A percentile compares a stretch with the other conserved stretches of the same genome.
Evolutionary conservation across 257 asterid genomes (phyloP).

Genomic region (Lavandula angustifolia): DNA sequence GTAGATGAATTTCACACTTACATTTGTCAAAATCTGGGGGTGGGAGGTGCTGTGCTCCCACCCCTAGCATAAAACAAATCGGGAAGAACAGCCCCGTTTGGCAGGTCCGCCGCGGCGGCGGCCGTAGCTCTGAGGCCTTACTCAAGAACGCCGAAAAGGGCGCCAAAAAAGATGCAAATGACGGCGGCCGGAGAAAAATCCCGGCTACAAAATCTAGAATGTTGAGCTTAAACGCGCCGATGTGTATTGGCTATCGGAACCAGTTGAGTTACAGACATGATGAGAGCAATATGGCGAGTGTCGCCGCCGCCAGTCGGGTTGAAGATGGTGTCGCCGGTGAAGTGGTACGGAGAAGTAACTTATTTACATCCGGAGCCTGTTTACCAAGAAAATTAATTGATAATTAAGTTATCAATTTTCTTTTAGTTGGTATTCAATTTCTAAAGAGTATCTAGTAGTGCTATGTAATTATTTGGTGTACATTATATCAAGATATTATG

Average conservation of each 20-base stretch:
- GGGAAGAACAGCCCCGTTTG: constrained; percentile 84
- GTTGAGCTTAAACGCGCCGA: constrained; percentile 67
- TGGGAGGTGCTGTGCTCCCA: too few relatives aligned
- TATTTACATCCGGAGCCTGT: constrained; percentile 61
- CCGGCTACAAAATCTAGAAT: constrained; percentile 43
- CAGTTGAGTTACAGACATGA: constrained; percentile 63
- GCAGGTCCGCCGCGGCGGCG: constrained; percentile 63
- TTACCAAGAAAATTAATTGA: constrained; percentile 70
- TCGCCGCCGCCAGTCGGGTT: constrained; percentile 24
- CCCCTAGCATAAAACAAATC: too few relatives aligned
- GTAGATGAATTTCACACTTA: too few relatives aligned
- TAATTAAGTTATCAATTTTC: neutral
- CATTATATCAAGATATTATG: too few relatives aligned
- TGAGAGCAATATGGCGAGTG: constrained; percentile 32
- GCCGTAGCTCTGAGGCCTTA: constrained; percentile 37
- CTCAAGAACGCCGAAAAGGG: constrained; percentile 40
- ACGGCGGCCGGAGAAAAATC: constrained; percentile 43
- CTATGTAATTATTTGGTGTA: too few relatives aligned
- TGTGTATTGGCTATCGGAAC: constrained; percentile 76
- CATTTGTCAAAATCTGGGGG: too few relatives aligned
- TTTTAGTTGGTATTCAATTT: too few relatives aligned
- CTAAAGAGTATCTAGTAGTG: too few relatives aligned
- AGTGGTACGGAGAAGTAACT: constrained; percentile 63
- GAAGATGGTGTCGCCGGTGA: constrained; percentile 49
- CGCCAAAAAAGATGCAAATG: constrained; percentile 33